Conservation (phyloP, 2,329 filamentous ascomycete genomes). For the Botrytis paeoniae region DNA sequence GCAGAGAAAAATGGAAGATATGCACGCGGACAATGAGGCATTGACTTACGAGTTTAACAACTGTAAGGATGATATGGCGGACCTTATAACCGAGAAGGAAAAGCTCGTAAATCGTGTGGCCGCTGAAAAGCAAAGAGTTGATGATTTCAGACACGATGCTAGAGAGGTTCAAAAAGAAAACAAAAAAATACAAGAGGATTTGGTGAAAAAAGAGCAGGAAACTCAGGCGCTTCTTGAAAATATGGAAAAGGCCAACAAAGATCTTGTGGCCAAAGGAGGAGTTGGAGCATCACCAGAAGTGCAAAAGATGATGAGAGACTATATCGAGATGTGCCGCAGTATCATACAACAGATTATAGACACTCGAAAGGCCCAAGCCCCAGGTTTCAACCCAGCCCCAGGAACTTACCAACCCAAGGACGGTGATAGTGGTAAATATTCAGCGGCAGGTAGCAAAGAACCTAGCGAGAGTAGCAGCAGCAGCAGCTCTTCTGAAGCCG, state of each 20-base stretch:
- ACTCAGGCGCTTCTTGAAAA: not conserved
- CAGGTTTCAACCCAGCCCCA: not conserved
- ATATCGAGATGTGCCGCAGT: not conserved
- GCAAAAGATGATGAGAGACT: not conserved
- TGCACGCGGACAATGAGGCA: not conserved
- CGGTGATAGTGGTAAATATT: not conserved
- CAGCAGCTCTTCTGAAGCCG: not conserved
- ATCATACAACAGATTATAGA: not conserved
- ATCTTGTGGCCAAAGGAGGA: too few relatives aligned
- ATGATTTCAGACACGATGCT: not conserved
- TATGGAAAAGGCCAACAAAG: not conserved
- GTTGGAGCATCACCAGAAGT: not conserved
- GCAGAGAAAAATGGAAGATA: accelerated
- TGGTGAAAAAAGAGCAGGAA: not conserved
- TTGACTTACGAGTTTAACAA: accelerated
- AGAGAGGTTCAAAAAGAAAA: not conserved
- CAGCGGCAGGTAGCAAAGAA: not conserved
- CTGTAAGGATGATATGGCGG: not conserved
- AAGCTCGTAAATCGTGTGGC: not conserved
- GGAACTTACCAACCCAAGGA: not conserved
- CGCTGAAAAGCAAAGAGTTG: not conserved
- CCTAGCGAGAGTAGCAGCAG: not conserved
- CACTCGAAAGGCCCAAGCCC: not conserved
- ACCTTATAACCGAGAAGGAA: too few relatives aligned
- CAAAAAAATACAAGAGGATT: too few relatives aligned